Evolutionary conservation across 257 asterid species (phyloP).

Genomic region (Solanum pimpinellifolium): DNA sequence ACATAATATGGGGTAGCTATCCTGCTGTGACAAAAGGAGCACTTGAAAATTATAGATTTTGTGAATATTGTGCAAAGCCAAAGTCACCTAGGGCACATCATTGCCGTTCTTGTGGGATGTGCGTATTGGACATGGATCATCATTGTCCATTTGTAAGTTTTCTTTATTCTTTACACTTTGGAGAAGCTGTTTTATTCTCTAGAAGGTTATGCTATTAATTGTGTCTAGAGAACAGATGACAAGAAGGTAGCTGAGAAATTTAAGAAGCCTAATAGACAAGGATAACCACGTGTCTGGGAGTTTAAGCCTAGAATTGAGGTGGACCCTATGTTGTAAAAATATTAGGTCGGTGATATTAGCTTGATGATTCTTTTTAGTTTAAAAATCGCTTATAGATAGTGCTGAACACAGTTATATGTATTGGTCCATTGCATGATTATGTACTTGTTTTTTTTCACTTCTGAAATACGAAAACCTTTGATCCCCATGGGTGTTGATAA

Average conservation of each 20-base stretch:
- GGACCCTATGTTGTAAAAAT: not conserved
- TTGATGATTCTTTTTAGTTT: not conserved
- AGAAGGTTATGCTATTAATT: not conserved
- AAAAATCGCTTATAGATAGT: not conserved
- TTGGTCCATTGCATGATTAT: not conserved
- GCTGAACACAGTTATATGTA: not conserved
- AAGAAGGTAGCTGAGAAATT: not conserved
- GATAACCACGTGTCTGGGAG: not conserved
- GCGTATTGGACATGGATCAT: conserved; percentile 93
- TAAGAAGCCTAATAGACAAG: not conserved
- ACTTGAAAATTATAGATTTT: conserved; percentile 70
- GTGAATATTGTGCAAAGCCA: conserved; percentile 76
- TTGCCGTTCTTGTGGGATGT: conserved; percentile 85
- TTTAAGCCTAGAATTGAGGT: not conserved
- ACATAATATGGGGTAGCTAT: conserved; percentile 88
- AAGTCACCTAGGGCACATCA: conserved; percentile 86
- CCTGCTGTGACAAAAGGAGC: conserved; percentile 92
- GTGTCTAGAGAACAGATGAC: not conserved
- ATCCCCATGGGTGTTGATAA: not conserved
- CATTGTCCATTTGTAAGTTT: conserved; percentile 97
- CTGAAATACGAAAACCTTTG: not conserved
- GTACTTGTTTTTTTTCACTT: not conserved
- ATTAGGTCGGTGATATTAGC: not conserved
- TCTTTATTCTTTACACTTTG: not conserved
- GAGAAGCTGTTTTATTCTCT: not conserved